Evolutionary conservation across 805 yeast genomes (phyloP), one percentile per base, ranked within the genome.

Genomic region (Maudiozyma bulderi): DNA sequence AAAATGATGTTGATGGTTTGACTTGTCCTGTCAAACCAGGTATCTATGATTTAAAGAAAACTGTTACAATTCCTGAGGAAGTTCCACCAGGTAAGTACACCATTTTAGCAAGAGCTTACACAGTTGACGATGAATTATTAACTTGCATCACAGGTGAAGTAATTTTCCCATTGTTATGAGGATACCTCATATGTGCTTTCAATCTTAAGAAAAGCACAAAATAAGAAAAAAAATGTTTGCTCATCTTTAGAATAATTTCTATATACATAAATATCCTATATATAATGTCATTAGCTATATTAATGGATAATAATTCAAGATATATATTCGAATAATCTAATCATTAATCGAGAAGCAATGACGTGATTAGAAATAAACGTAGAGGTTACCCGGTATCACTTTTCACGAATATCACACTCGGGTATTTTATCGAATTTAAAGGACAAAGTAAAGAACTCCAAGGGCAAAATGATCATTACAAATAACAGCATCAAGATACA

Each of bases 81-180:
- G 95, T 91, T 33, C 99, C 99, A 51, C 96, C 98, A 26, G 99
- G 99, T 40, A 84, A 78, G 62, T 93, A 93, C 71, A 71, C 78
- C 32, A 95, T 91, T 30, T 72, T 75, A 47, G 98, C 97, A 15
- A 80, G 91, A 61, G 99, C 98, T 2, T 93, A 78, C 72, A 88
- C 95, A 40, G 80, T 72, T 40, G 87, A 44, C n/a, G 96, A 88
- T 60, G 83, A 77, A 38, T 76, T 85, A 54, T 80, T 93, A 54
- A 80, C 96, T 28, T 93, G 99, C 67, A 71, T 93, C 57, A 77
- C 86, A 26, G 93, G 88, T 7, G 75, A 80, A 9, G 78, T 85
- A 39, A 81, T 62, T 14, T 70, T 73, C 57, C 62, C 67, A 34
- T 62, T 28, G 26, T 26, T n/a, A 35, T 35, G 13, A 8, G 14